Base-by-base conservation (phyloP, 345 rosid species). In the Nasturtium officinale region DNA sequence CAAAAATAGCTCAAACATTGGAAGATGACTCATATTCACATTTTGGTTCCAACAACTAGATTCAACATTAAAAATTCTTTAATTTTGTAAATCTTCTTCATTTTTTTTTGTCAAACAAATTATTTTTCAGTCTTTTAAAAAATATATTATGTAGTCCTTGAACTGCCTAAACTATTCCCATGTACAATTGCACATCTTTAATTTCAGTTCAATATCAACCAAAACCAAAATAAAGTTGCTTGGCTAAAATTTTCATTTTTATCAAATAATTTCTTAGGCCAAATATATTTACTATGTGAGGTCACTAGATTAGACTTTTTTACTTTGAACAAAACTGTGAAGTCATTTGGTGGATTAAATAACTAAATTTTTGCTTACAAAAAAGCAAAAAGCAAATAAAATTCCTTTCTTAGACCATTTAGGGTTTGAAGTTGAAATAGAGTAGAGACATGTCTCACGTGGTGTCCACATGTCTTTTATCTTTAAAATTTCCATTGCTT, bases 371-470 rank as follows among this genome's bases (percentile, higher is more conserved):
- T 38, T 20, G 37, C 38, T 11, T 10, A 6, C 7, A 47, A 40
- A 47, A 61, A 42, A 30, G 64, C 50, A 53, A 60, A 66, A 75
- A 40, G 78, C 25, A 68, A 61, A 53, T 16, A 1, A 76, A 61
- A 76, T 76, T 76, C 79, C 20, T 76, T 76, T 33, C 79, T 23
- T 76, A 26, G 5, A 26, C 2, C 28, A 26, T 26, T 26, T 26
- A 69, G 70, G 74, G 51, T 53, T 75, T 43, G 79, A 76, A 61
- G 74, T 76, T 76, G 74, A 68, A 33, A 29, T 53, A 60, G 73
- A 29, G 68, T 30, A 46, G 78, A 68, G 79, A 68, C 69, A 76
- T 76, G 43, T 61, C 74, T 76, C 79, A 68, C 74, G 79, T 76
- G 79, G 69, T 75, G 64, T 61, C 74, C 74, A 76, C 79, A 45